Evolutionary conservation across 805 yeast species (phyloP).

Genomic region (Cyberlindnera meyerae): DNA sequence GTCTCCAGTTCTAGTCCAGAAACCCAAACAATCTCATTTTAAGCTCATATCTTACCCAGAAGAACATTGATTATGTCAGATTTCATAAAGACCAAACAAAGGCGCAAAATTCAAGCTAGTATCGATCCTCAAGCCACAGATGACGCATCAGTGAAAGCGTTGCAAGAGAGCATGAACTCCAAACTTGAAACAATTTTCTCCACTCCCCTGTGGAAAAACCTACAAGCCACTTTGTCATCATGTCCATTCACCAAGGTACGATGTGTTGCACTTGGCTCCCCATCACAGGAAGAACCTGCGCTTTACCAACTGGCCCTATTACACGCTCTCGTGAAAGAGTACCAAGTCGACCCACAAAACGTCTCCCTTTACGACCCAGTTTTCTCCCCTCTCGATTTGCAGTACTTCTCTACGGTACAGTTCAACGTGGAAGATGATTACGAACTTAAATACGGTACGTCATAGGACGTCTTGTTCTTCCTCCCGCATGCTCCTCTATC

Average conservation of each 20-base stretch:
- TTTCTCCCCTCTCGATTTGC: conserved; percentile 43
- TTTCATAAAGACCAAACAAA: conserved; percentile 4
- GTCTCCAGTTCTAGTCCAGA: too few species aligned
- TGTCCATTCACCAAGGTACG: conserved; percentile 34
- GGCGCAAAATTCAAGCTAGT: conserved; percentile 4
- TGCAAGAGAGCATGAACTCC: conserved; percentile 8
- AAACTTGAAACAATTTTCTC: conserved; percentile 20
- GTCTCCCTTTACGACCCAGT: conserved; percentile 64
- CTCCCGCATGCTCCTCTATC: conserved; percentile 73
- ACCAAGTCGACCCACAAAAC: conserved; percentile 13
- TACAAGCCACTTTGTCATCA: conserved; percentile 18
- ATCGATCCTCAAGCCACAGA: conserved; percentile 7
- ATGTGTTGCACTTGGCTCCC: conserved; percentile 71
- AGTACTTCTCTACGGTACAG: conserved; percentile 27
- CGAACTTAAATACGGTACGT: too few species aligned
- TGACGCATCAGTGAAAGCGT: conserved; percentile 1
- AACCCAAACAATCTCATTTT: too few species aligned
- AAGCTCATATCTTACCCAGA: too few species aligned
- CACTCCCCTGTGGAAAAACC: conserved; percentile 28
- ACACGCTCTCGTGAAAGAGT: conserved; percentile 32
- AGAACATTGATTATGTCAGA: too few species aligned
- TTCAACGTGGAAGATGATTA: conserved; percentile 15
- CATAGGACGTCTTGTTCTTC: too few species aligned
- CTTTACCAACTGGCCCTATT: conserved; percentile 62
- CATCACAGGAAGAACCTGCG: conserved; percentile 53